Conservation (phyloP, 345 rosid species). For the Clausena lansium region DNA sequence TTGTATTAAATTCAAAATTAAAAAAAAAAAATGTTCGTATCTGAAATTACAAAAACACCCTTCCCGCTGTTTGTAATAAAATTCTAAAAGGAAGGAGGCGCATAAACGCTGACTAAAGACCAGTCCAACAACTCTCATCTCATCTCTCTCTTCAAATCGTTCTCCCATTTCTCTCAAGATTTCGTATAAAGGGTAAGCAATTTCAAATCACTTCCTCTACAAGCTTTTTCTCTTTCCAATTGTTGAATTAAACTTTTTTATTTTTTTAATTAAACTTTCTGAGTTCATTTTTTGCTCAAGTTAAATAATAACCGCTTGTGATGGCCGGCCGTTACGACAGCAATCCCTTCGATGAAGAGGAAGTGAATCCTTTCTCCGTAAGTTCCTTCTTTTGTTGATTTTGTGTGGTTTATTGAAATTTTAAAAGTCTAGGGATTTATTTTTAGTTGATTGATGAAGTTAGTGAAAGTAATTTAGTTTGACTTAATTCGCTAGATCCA, state of each 20-base stretch:
- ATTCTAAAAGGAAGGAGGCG: neutral
- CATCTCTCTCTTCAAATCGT: slow-evolving; percentile 3
- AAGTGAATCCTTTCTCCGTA: slow-evolving; percentile 94
- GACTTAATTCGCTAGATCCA: neutral
- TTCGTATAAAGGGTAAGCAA: slow-evolving; percentile 3
- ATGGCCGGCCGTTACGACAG: slow-evolving; percentile 89
- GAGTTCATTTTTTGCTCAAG: neutral
- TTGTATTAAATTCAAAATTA: neutral
- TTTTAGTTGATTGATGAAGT: neutral
- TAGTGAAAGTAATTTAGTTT: neutral
- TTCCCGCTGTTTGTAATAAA: slow-evolving; percentile 15
- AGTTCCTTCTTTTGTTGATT: slow-evolving; percentile 25
- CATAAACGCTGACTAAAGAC: slow-evolving; percentile 5
- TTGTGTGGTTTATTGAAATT: neutral
- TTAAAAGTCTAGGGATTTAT: neutral
- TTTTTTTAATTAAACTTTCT: neutral
- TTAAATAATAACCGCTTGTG: neutral
- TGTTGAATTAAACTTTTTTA: no score
- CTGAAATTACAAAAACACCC: slow-evolving; percentile 11
- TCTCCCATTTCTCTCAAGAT: neutral
- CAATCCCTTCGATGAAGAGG: slow-evolving; percentile 89
- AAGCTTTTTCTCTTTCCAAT: slow-evolving; percentile 1
- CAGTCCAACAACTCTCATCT: slow-evolving; percentile 18
- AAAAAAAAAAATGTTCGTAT: no score
- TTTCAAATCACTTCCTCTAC: slow-evolving; percentile 16